phyloP scores from a whole-genome alignment of 352 stramenopile species.

The Globisporangium lucens region DNA sequence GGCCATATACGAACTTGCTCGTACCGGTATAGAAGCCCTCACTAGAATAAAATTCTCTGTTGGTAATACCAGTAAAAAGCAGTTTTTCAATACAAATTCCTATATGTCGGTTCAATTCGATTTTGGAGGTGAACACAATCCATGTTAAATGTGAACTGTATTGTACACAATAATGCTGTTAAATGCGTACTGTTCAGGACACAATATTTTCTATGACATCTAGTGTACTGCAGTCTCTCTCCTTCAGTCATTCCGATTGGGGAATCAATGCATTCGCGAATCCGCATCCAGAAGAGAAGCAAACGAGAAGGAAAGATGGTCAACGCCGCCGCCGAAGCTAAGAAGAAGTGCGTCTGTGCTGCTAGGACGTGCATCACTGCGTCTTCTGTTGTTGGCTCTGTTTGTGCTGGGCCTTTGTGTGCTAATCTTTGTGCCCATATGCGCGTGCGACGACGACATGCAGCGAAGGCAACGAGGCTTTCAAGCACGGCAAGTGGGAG shows the following conservation, averaged over 20 bases:
- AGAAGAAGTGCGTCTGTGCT: conserved; percentile 63
- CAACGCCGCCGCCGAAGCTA: conserved; percentile 72
- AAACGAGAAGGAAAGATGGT: conserved; percentile 32
- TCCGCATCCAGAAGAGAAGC: not conserved
- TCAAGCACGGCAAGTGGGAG: conserved; percentile 90
- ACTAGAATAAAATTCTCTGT: too few species aligned
- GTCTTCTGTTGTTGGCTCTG: too few species aligned
- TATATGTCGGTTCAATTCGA: too few species aligned
- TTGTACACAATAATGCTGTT: not conserved
- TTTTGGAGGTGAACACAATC: too few species aligned
- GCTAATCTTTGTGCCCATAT: not conserved
- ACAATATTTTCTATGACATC: not conserved
- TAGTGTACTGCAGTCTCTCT: not conserved
- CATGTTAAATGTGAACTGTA: not conserved
- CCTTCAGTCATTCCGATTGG: not conserved
- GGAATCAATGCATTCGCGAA: not conserved
- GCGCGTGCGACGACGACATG: not conserved
- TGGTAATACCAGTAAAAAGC: too few species aligned
- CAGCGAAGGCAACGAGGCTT: conserved; percentile 93
- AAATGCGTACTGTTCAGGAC: not conserved
- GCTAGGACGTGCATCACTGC: not conserved
- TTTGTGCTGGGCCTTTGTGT: not conserved
- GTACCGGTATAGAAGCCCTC: too few species aligned
- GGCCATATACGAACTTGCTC: too few species aligned
- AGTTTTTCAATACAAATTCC: too few species aligned